phyloP scores from a whole-genome alignment of 2,329 filamentous ascomycete genomes.

The Epichloe amarillans region DNA sequence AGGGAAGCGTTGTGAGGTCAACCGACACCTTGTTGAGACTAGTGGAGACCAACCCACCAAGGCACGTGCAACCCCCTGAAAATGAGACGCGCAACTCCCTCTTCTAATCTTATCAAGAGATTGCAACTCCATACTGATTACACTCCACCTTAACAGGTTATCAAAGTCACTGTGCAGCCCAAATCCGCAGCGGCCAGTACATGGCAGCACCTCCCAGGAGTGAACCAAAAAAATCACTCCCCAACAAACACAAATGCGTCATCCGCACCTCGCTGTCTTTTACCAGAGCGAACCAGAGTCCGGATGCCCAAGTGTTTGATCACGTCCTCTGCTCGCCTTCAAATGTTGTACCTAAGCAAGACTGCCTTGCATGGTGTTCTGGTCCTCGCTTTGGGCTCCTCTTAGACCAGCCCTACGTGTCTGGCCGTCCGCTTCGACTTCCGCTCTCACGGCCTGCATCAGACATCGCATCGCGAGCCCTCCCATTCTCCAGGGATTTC shows the following conservation, averaged over 20 bases:
- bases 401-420: slow-evolving; percentile 5
- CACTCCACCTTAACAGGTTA: not conserved
- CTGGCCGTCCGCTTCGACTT: not conserved
- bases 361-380: slow-evolving; percentile 7
- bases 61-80: too few relatives aligned
- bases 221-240: not conserved
- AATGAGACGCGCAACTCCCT: not conserved
- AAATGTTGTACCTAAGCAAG: slow-evolving; percentile 2
- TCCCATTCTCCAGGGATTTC: not conserved
- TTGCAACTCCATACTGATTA: too few relatives aligned
- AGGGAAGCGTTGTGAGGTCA: too few relatives aligned
- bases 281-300: not conserved
- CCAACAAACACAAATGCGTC: not conserved
- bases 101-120: too few relatives aligned
- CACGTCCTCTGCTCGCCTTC: not conserved
- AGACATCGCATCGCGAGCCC: slow-evolving; percentile 5
- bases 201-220: not conserved
- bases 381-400: slow-evolving; percentile 6
- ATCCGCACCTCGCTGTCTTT: not conserved
- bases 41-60: too few relatives aligned
- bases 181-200: not conserved
- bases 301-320: not conserved
- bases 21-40: too few relatives aligned
- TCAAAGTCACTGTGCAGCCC: not conserved
- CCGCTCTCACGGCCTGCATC: slow-evolving; percentile 10